Conservation (phyloP, 768 basidiomycete genomes). For the Suillus sp. region DNA sequence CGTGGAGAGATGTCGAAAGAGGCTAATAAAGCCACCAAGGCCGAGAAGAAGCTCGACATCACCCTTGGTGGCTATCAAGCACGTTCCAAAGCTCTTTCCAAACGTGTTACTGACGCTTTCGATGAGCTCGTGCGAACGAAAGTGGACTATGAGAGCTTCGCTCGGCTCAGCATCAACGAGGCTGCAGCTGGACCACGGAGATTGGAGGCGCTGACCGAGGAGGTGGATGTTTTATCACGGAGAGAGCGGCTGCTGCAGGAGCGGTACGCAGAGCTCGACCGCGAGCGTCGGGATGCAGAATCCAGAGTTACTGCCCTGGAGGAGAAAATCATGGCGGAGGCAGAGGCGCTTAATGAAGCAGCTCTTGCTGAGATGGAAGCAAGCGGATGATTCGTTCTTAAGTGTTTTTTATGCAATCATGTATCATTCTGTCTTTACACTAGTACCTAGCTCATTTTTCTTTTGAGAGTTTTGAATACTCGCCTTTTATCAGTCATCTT, state of each 20-base stretch:
- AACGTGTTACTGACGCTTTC: slow-evolving; percentile 67
- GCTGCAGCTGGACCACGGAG: slow-evolving; percentile 74
- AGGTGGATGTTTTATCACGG: slow-evolving; percentile 78
- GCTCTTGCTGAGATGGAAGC: slow-evolving; percentile 66
- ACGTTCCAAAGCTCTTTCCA: slow-evolving; percentile 65
- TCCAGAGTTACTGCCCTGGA: slow-evolving; percentile 66
- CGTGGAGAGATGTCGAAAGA: slow-evolving; percentile 78
- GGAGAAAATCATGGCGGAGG: slow-evolving; percentile 85
- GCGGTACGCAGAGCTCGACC: slow-evolving; percentile 80
- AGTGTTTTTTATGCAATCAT: slow-evolving; percentile 17
- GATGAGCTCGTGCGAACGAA: slow-evolving; percentile 67
- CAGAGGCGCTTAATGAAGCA: slow-evolving; percentile 79
- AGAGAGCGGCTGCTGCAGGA: slow-evolving; percentile 80
- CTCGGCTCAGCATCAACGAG: slow-evolving; percentile 72
- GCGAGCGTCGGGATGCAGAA: slow-evolving; percentile 63
- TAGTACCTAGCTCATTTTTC: neutral
- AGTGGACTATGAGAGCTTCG: slow-evolving; percentile 80
- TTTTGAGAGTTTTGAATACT: neutral
- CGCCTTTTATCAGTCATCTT: too few species aligned
- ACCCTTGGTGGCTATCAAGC: slow-evolving; percentile 90
- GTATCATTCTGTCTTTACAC: slow-evolving; percentile 10
- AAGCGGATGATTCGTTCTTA: slow-evolving; percentile 7
- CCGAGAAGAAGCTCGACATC: slow-evolving; percentile 88
- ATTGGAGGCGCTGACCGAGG: slow-evolving; percentile 78
- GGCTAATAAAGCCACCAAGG: slow-evolving; percentile 77